Evolutionary conservation across 2,329 filamentous ascomycete genomes (phyloP).

Genomic region (Nakataea oryzae): DNA sequence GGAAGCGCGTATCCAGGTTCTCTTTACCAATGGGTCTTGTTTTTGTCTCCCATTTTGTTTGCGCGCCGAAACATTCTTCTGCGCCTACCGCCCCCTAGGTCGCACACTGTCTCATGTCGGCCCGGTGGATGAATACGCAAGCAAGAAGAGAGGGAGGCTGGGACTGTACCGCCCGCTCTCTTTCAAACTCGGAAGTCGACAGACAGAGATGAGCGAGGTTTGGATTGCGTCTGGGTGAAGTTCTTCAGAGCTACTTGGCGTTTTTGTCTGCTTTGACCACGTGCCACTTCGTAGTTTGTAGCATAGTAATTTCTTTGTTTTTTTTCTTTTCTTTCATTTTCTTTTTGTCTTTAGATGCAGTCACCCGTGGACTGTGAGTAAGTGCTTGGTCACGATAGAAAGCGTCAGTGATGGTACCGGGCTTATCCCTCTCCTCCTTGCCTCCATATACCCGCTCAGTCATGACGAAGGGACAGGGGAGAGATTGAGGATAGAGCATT

Average conservation of each 20-base stretch:
- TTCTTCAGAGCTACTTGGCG: no score
- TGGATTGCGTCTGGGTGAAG: no score
- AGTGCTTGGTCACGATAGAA: neutral
- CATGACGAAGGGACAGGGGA: neutral
- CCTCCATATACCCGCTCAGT: neutral
- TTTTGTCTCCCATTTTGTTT: neutral
- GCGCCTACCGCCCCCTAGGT: neutral
- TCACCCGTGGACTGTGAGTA: neutral
- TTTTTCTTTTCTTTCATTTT: neutral
- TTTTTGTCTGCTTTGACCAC: no score
- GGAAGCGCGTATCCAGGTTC: no score
- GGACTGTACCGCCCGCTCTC: no score
- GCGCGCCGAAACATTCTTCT: neutral
- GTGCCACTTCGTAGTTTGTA: no score
- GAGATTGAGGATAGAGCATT: neutral
- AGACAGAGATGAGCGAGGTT: no score
- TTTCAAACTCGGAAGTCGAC: neutral
- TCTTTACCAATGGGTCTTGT: no score
- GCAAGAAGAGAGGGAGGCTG: no score
- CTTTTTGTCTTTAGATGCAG: neutral
- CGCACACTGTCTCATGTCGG: neutral
- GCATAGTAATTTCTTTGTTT: no score
- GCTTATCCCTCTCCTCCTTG: no score
- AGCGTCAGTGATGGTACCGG: neutral
- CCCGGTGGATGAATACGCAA: neutral